Percentiles rank a stretch among this genome's conserved stretches.
Evolutionary conservation across 2,329 filamentous ascomycete genomes (phyloP).

Genomic region (Thielaviopsis musarum): DNA sequence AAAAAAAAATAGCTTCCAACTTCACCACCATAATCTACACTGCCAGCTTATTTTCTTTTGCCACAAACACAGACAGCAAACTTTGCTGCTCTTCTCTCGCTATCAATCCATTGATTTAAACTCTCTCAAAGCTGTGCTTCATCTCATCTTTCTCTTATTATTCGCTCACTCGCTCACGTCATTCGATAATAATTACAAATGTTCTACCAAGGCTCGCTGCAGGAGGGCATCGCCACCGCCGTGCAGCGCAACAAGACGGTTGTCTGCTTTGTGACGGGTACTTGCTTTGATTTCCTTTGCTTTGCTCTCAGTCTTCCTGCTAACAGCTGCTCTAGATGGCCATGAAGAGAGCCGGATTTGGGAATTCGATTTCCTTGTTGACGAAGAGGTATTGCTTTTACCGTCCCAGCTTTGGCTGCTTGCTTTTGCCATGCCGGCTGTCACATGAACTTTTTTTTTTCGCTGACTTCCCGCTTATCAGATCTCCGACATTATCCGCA

Average conservation of each 20-base stretch:
- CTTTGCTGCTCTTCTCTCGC: background rate
- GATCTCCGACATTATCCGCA: constrained; percentile 38
- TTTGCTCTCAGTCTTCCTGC: background rate
- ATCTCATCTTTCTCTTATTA: background rate
- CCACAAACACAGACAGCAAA: background rate
- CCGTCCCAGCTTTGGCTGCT: background rate
- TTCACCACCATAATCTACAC: no score
- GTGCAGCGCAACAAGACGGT: constrained; percentile 62
- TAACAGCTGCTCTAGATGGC: constrained; percentile 36
- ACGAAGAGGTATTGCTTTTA: constrained; percentile 29
- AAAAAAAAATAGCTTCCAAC: no score
- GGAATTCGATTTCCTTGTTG: constrained; percentile 51
- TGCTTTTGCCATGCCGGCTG: background rate
- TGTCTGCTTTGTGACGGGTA: constrained; percentile 69
- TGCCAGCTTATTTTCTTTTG: background rate
- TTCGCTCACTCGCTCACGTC: background rate
- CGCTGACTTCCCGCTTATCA: constrained; percentile 18
- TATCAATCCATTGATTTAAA: background rate
- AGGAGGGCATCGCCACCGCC: constrained; percentile 63
- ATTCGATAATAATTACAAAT: constrained; percentile 26
- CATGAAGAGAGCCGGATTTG: constrained; percentile 51
- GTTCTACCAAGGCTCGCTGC: constrained; percentile 69
- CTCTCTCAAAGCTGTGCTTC: background rate
- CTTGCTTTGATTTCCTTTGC: constrained; percentile 13
- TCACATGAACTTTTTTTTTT: background rate